Base-by-base conservation (phyloP, 805 yeast genomes). In the Barnettozyma pratensis region DNA sequence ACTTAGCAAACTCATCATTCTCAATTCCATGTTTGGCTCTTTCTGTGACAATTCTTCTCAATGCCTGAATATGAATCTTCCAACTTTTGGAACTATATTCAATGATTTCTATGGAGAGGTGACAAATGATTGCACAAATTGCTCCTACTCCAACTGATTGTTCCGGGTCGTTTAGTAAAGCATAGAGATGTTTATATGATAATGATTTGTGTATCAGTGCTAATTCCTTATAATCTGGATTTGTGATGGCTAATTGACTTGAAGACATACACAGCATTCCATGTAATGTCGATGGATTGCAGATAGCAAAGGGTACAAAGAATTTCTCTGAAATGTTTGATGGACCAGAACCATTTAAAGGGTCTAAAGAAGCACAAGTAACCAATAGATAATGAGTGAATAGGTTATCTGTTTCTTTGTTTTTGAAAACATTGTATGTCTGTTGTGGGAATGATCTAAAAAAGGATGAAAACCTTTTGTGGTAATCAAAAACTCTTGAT, bases 261-360 rank as follows among this genome's bases (percentile, higher is more conserved):
- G 54, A 42, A n/a, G 54, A 51, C 3, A 51, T 51, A 10, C 48
- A 39, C 9, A 51, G 38, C 5, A 51, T 51, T 10, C 54, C 54
- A 39, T 51, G 54, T 19, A 51, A 28, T 25, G 50, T 46, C 9
- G 54, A 46, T 4, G 54, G 54, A 41, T 49, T 46, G 36, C 44
- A 41, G 1, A 51, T n/a, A 7, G 54, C 54, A 27, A 51, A 36
- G 2, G 54, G 54, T 2, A 51, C 37, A 28, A 51, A 51, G 43
- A 51, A 51, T 37, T 49, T 49, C 28, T 51, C 46, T n/a, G 54
- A 49, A 7, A 51, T 51, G 28, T 51, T 51, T 39, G 43, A 43
- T 7, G 54, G 48, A 5, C 54, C 54, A 10, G 52, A 45, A 2
- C 54, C 54, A 42, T 51, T 42, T 26, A 48, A 35, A 4, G 54